Conservation (phyloP, 2,329 filamentous ascomycete species). For the Calonectria hawksworthii region DNA sequence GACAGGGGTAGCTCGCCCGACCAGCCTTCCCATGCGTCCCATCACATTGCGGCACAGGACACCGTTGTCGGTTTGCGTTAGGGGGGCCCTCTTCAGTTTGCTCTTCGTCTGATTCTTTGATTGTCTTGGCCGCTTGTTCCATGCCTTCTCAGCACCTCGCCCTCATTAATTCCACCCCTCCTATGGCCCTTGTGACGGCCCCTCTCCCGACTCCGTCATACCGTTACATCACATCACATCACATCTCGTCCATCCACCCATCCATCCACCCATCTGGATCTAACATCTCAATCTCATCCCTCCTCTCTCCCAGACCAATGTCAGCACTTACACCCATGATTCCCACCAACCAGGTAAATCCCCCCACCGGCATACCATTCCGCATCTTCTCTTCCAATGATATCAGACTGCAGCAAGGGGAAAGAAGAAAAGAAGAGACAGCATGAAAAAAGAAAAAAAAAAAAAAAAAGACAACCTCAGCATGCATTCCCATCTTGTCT, state of each 20-base stretch:
- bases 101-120: background rate
- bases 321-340: background rate
- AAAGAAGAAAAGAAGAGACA: background rate
- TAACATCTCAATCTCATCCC: conserved; percentile 20
- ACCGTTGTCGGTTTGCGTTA: background rate
- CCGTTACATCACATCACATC: conserved; percentile 19
- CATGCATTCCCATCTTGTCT: background rate
- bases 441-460: too few species aligned
- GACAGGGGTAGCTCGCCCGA: conserved; percentile 6
- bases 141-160: background rate
- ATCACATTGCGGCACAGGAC: background rate
- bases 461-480: background rate
- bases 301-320: background rate
- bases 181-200: background rate
- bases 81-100: background rate
- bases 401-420: background rate
- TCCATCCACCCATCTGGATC: conserved; percentile 14
- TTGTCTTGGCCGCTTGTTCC: background rate
- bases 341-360: background rate
- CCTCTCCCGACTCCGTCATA: conserved; percentile 2
- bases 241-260: conserved; percentile 2
- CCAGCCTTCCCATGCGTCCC: background rate
- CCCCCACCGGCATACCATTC: background rate
- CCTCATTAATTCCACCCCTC: background rate
- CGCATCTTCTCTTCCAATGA: background rate